phyloP scores from a whole-genome alignment of 2,329 filamentous ascomycete genomes.

The Camillea tinctor region DNA sequence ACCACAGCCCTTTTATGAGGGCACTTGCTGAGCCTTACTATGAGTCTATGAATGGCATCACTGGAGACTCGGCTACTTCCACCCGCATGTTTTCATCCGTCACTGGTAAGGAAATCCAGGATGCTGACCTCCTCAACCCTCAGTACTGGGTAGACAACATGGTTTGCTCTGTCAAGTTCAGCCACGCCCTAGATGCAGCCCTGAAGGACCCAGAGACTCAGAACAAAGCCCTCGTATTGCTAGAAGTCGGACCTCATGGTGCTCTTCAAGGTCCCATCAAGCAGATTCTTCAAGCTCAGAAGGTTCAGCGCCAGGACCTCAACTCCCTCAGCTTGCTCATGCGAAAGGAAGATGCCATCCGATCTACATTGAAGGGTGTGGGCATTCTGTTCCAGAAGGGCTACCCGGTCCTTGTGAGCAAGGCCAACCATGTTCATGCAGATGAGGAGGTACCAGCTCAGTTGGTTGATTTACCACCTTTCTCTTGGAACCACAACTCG shows the following conservation, averaged over 20 bases:
- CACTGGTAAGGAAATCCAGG: slow-evolving; percentile 24
- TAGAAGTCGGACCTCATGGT: slow-evolving; percentile 38
- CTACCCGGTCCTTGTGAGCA: slow-evolving; percentile 31
- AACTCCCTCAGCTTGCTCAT: slow-evolving; percentile 25
- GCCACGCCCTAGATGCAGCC: slow-evolving; percentile 28
- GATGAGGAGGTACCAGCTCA: slow-evolving; percentile 30
- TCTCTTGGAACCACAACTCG: slow-evolving; percentile 46
- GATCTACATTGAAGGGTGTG: slow-evolving; percentile 28
- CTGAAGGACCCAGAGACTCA: slow-evolving; percentile 13
- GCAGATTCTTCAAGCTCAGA: slow-evolving; percentile 32
- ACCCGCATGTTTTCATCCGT: slow-evolving; percentile 30
- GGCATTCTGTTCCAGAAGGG: slow-evolving; percentile 30
- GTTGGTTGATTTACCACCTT: slow-evolving; percentile 39
- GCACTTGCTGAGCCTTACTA: slow-evolving; percentile 34
- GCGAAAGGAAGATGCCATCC: slow-evolving; percentile 32
- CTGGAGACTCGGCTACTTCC: slow-evolving; percentile 9
- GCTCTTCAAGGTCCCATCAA: slow-evolving; percentile 36
- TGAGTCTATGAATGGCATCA: slow-evolving; percentile 25
- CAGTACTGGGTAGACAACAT: slow-evolving; percentile 35
- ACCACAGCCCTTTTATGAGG: slow-evolving; percentile 43
- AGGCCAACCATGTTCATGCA: slow-evolving; percentile 32
- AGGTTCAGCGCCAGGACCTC: slow-evolving; percentile 23
- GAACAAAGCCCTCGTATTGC: slow-evolving; percentile 22
- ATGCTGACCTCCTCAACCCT: slow-evolving; percentile 20
- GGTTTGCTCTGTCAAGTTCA: slow-evolving; percentile 38